These are phyloP conservation scores for Cavenderia fasciculata DNA, from an alignment of 78 protist species.

Conservation along the genomic window DNA sequence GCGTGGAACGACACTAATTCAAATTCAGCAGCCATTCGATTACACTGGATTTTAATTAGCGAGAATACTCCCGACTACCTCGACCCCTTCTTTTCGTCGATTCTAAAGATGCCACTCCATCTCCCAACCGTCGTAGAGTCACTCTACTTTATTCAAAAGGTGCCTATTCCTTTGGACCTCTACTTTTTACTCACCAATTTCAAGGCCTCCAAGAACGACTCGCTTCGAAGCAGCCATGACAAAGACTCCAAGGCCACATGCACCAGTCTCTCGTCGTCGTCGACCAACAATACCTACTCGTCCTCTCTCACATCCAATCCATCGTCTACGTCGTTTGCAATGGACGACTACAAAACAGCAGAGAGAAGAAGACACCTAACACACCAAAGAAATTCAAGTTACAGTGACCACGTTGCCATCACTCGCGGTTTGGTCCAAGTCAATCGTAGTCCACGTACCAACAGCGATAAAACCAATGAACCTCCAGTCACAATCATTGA, in stretches of 20 bases:
- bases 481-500: not conserved
- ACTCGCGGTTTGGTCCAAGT: conserved; percentile 54
- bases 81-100: conserved; percentile 17
- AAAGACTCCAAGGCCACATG: not conserved
- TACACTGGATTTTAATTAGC: too few relatives aligned
- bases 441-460: conserved; percentile 34
- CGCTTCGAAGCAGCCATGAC: not conserved
- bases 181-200: conserved; percentile 21
- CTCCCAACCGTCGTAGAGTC: conserved; percentile 20
- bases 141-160: not conserved
- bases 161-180: conserved; percentile 3
- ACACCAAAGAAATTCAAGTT: conserved; percentile 13
- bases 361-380: not conserved
- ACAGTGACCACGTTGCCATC: conserved; percentile 62
- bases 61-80: too few relatives aligned
- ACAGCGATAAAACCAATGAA: conserved; percentile 1
- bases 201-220: not conserved
- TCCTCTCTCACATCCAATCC: not conserved
- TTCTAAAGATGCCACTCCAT: conserved; percentile 38
- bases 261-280: not conserved
- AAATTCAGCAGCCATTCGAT: too few relatives aligned
- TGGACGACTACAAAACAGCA: not conserved
- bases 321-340: not conserved
- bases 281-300: too few relatives aligned
- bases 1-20: too few relatives aligned